phyloP scores from a whole-genome alignment of 106 monocot genomes.

The Cymbidium sinense region DNA sequence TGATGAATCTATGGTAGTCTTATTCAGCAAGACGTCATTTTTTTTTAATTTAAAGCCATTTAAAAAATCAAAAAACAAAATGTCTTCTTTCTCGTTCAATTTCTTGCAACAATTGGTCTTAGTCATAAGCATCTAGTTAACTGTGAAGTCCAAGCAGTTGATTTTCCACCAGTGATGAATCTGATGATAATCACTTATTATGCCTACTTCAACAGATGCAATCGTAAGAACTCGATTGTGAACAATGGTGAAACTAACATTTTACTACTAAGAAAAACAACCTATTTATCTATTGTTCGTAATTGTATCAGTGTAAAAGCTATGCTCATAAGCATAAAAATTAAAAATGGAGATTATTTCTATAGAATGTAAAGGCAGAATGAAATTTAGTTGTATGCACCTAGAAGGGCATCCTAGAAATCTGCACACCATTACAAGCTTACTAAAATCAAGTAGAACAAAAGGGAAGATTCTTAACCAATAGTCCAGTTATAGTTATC shows the following conservation, averaged over 20 bases:
- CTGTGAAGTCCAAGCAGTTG: neutral
- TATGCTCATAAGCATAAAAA: neutral
- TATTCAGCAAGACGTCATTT: too few relatives aligned
- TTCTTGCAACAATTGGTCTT: neutral
- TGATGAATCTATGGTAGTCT: neutral
- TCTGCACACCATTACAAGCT: neutral
- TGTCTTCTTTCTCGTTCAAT: neutral
- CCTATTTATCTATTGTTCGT: neutral
- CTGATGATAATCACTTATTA: neutral
- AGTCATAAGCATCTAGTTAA: neutral
- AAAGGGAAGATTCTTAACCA: slow-evolving; percentile 47
- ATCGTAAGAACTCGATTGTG: neutral
- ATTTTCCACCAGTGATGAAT: neutral
- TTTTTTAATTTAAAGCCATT: too few relatives aligned
- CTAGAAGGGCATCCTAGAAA: neutral
- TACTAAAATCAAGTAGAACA: slow-evolving; percentile 3
- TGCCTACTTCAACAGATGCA: neutral
- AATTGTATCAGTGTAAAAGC: neutral
- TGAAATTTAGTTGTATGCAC: neutral
- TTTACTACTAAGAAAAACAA: neutral
- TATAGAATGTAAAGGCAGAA: neutral
- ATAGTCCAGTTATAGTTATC: slow-evolving; percentile 65
- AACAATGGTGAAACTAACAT: neutral
- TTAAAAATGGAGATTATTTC: neutral
- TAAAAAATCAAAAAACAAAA: too few relatives aligned